These are phyloP conservation scores for Candolleomyces aberdarensis DNA, from an alignment of 768 basidiomycete genomes.

Conservation along the genomic window DNA sequence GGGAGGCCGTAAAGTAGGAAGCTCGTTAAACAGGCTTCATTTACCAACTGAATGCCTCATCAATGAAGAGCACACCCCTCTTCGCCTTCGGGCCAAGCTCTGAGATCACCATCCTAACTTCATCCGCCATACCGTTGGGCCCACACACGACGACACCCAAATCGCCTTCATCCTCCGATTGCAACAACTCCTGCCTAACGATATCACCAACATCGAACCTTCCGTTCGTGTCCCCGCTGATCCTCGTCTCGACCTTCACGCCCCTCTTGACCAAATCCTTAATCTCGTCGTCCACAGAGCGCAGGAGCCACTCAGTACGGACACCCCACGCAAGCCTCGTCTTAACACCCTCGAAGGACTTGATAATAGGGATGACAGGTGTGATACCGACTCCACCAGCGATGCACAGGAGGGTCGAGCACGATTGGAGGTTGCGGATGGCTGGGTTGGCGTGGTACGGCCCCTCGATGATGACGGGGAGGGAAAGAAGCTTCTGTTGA, in stretches of 20 bases:
- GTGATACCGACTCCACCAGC: conserved; percentile 12
- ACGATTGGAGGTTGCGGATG: conserved; percentile 2
- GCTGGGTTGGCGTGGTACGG: conserved; percentile 10
- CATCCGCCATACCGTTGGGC: conserved; percentile 10
- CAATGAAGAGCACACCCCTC: conserved; percentile 9
- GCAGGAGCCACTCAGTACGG: conserved; percentile 1
- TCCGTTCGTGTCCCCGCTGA: too few relatives aligned
- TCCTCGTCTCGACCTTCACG: neutral
- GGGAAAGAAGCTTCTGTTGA: neutral
- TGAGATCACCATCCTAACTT: conserved; percentile 2
- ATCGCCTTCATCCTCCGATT: neutral
- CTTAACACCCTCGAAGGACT: neutral
- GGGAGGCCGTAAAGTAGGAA: too few relatives aligned
- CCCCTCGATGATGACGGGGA: conserved; percentile 10
- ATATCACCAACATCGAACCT: conserved; percentile 1
- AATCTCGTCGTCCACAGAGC: conserved; percentile 3
- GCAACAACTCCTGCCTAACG: conserved; percentile 2
- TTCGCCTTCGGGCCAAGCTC: conserved; percentile 8
- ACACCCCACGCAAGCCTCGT: conserved; percentile 4
- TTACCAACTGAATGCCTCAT: conserved; percentile 11
- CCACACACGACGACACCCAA: conserved; percentile 10
- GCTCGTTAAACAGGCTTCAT: neutral
- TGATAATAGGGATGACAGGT: conserved; percentile 6
- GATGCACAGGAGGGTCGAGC: conserved; percentile 8
- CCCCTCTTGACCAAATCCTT: neutral